A percentile compares a stretch with the other conserved stretches of the same genome.
phyloP scores from a whole-genome alignment of 164 flowering plant species.

The Akebia trifoliata region DNA sequence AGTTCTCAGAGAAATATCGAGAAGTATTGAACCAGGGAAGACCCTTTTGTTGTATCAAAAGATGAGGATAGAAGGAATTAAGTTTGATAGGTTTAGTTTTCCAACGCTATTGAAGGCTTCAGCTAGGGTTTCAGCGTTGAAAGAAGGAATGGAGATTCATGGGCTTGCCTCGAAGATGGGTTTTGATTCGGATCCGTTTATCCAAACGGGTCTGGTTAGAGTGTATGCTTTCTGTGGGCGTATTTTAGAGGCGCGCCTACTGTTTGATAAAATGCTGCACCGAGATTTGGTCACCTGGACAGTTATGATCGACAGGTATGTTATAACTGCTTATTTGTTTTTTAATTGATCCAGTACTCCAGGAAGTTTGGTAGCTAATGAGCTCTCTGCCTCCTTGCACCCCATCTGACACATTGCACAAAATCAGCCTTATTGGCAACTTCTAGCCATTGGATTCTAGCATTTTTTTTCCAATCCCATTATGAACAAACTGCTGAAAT shows the following conservation, averaged over 20 bases:
- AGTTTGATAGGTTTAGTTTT: conserved; percentile 49
- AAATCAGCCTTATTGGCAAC: too few species aligned
- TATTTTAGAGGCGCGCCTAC: conserved; percentile 26
- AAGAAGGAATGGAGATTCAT: conserved; percentile 62
- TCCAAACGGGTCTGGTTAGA: conserved; percentile 56
- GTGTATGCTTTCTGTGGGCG: conserved; percentile 44
- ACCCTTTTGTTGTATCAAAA: conserved; percentile 41
- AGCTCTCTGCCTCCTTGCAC: too few species aligned
- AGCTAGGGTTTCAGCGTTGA: conserved; percentile 26
- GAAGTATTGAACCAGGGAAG: conserved; percentile 30
- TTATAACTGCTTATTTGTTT: neutral
- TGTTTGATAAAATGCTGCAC: conserved; percentile 43
- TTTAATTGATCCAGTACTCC: neutral
- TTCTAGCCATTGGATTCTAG: too few species aligned
- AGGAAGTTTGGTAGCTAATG: too few species aligned
- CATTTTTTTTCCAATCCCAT: too few species aligned
- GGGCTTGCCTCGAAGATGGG: conserved; percentile 56
- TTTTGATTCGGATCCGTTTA: conserved; percentile 50
- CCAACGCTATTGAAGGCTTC: conserved; percentile 63
- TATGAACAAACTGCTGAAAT: too few species aligned
- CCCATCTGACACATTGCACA: too few species aligned
- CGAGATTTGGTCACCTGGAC: conserved; percentile 49
- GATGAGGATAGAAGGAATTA: conserved; percentile 36
- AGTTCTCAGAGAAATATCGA: conserved; percentile 41
- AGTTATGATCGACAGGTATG: conserved; percentile 69